Conservation (phyloP, 768 basidiomycete genomes). For the Candolleomyces efflorescens region DNA sequence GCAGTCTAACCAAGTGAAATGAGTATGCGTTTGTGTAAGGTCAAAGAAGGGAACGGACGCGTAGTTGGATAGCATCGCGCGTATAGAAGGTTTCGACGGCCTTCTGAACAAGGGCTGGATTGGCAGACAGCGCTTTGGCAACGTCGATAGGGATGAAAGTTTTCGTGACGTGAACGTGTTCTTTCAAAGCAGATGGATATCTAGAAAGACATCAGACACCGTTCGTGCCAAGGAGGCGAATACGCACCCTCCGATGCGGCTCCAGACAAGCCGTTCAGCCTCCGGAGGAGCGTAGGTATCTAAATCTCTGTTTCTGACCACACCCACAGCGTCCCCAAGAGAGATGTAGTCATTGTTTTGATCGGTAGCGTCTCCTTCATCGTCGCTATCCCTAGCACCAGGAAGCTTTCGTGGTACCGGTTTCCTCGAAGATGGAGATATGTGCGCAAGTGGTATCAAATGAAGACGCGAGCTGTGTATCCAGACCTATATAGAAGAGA, state of each 20-base stretch:
- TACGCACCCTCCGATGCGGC: constrained; percentile 60
- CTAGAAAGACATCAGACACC: constrained; percentile 28
- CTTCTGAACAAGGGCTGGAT: constrained; percentile 74
- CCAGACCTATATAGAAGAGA: constrained; percentile 69
- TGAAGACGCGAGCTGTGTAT: constrained; percentile 80
- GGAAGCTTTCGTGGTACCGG: constrained; percentile 42
- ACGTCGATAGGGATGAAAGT: constrained; percentile 80
- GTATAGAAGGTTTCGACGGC: constrained; percentile 95
- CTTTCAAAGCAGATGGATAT: constrained; percentile 63
- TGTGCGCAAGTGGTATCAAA: constrained; percentile 75
- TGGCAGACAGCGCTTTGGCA: constrained; percentile 59
- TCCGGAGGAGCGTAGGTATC: constrained; percentile 56
- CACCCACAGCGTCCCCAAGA: constrained; percentile 55
- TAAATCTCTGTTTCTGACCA: constrained; percentile 50
- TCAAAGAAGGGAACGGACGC: constrained; percentile 49
- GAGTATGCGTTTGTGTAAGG: neutral
- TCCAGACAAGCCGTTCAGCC: constrained; percentile 68
- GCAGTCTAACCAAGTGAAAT: constrained; percentile 54
- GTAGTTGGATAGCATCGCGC: constrained; percentile 83
- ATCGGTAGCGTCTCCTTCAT: constrained; percentile 40
- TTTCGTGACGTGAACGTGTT: constrained; percentile 73
- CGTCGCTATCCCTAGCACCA: constrained; percentile 41
- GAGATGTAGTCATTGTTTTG: constrained; percentile 50
- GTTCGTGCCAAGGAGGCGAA: neutral
- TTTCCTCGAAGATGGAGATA: constrained; percentile 62